Evolutionary conservation across 768 basidiomycete genomes (phyloP), one percentile per base, ranked within the genome.

Genomic region (Dioszegia hungarica): DNA sequence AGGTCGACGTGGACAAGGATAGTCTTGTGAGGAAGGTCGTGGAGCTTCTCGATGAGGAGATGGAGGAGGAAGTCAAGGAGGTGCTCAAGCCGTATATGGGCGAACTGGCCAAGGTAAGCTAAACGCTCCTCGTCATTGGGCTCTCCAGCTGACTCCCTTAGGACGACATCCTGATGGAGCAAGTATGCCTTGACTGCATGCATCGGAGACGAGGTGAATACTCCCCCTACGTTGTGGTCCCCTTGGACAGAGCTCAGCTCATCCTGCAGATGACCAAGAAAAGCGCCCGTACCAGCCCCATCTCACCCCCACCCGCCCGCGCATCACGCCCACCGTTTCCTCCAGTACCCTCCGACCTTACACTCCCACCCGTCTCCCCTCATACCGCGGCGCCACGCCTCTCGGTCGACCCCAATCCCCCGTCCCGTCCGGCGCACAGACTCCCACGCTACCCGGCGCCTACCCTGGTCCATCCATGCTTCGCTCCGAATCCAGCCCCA

Each of bases 151-250:
- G 45, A 60, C 56, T 19, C 27, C 17, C 59, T n/a, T n/a, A 63
- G 74, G 68, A 70, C 37, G 66, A 58, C 58, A 54, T 48, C 41
- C 51, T 66, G 46, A 64, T 90, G 60, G 92, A 95, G 71, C 88
- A 92, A 66, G 84, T 86, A 72, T 89, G 92, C 57, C 80, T 97
- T 19, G 90, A 94, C 71, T 82, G 95, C 60, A 95, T 97, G 93
- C 93, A 97, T 78, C 87, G 88, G 77, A 89, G 92, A 75, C 82
- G 84, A 60, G 91, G 94, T 81, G 86, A 89, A n/a, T n/a, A n/a
- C n/a, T n/a, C n/a, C n/a, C n/a, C n/a, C n/a, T n/a, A n/a, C n/a
- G 79, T 79, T 29, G 37, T 84, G 86, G 12, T 86, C 87, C 19
- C 27, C 25, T 29, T 14, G 25, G 14, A 24, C 19, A 89, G 5